Conservation (phyloP, 2,329 filamentous ascomycete genomes). For the Aschersonia sp. region DNA sequence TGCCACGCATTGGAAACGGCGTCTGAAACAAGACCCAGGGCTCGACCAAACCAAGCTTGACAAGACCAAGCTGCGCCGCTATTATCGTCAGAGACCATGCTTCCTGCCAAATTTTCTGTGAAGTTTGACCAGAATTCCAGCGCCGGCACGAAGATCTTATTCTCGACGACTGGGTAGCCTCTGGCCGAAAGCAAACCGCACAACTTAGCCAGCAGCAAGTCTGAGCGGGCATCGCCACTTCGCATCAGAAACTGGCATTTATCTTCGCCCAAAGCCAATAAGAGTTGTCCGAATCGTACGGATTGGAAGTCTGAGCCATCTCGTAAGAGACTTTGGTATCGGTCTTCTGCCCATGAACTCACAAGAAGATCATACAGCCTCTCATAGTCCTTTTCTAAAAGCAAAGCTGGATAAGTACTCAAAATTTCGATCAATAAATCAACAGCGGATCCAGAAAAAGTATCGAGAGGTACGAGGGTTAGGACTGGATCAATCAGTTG, state of each 20-base stretch:
- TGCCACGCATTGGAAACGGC: conserved; percentile 52
- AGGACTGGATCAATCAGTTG: conserved; percentile 46
- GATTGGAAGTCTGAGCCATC: conserved; percentile 51
- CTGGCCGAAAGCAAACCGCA: conserved; percentile 50
- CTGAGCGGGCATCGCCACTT: conserved; percentile 31
- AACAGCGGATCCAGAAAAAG: conserved; percentile 43
- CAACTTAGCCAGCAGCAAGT: conserved; percentile 41
- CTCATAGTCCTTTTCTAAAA: conserved; percentile 42
- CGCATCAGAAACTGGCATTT: conserved; percentile 46
- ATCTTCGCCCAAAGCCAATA: conserved; percentile 56
- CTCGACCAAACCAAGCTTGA: conserved; percentile 40
- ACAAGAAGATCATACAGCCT: conserved; percentile 45
- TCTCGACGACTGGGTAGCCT: conserved; percentile 56
- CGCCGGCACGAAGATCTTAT: conserved; percentile 58
- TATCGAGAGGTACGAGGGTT: conserved; percentile 41
- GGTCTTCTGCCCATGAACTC: conserved; percentile 41
- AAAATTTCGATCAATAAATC: conserved; percentile 54
- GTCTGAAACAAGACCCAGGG: conserved; percentile 44
- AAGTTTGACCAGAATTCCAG: conserved; percentile 74
- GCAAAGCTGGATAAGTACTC: conserved; percentile 48
- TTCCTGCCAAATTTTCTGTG: conserved; percentile 53
- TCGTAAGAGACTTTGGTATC: conserved; percentile 38
- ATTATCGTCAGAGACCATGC: conserved; percentile 34
- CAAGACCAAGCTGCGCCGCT: conserved; percentile 39
- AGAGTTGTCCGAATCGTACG: conserved; percentile 49